Base-by-base conservation (phyloP, 2,329 filamentous ascomycete genomes). In the Phialophora verrucosa region DNA sequence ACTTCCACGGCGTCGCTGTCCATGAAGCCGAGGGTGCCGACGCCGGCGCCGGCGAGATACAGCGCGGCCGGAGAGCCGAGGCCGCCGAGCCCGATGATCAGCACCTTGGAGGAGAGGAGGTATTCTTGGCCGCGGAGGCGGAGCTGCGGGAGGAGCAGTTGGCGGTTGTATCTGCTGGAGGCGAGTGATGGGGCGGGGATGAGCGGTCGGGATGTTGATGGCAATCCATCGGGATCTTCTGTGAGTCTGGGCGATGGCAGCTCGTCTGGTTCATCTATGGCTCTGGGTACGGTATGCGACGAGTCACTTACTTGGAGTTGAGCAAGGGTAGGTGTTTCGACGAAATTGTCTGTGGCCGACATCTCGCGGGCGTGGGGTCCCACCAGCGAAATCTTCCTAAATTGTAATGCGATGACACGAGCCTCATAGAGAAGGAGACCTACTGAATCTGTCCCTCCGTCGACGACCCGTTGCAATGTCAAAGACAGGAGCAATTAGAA, bases 31-130 rank as follows among this genome's bases (percentile, higher is more conserved):
- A 99, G 78, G 0, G 84, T 91, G 8, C 93, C 93, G 0, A 97
- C 85, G 0, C 95, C 95, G 1, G 95, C 91, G 25, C 92, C 94
- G 10, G 93, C 92, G 1, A 99, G 86, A 75, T 99, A 99, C n/a
- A 91, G 86, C 0, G 93, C 91, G 12, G 95, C 93, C 11, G 95
- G 95, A 76, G 92, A 98, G 11, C 95, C 95, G 12, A 99, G 81
- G 0, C 95, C 95, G 5, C 95, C 95, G 1, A 91, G 89, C 11
- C 95, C 95, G 27, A 99, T 85, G 55, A 99, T 83, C 7, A 98
- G 84, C 4, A 97, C 63, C 38, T 63, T 62, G 17, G 71, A 64
- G 5, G 55, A 10, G 12, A 68, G 59, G 11, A 74, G 65, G 27
- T 44, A 53, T 32, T 62, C 31, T 66, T 74, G 72, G 25, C 72